These are phyloP conservation scores for Petunia axillaris DNA, from an alignment of 257 asterid species.

Conservation along the genomic window DNA sequence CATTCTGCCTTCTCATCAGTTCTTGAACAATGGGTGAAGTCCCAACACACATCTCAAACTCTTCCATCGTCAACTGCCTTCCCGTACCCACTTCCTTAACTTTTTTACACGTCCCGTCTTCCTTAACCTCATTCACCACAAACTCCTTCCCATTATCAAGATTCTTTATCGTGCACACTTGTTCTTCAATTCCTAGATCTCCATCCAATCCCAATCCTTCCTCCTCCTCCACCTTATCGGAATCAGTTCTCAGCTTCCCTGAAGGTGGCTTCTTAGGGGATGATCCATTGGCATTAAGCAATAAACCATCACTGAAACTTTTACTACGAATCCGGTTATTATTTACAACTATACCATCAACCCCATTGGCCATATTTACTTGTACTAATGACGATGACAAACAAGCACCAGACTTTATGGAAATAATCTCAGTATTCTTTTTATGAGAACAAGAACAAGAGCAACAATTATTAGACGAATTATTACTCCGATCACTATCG, in stretches of 20 bases:
- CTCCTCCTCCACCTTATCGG: conserved; percentile 32
- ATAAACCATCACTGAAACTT: conserved; percentile 29
- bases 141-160: conserved; percentile 95
- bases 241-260: conserved; percentile 37
- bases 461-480: conserved; percentile 18
- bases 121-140: conserved; percentile 89
- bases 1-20: conserved; percentile 93
- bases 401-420: conserved; percentile 22
- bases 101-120: conserved; percentile 92
- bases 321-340: conserved; percentile 31
- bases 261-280: conserved; percentile 47
- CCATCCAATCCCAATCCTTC: conserved; percentile 26
- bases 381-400: conserved; percentile 15
- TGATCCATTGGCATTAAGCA: conserved; percentile 33
- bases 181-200: conserved; percentile 40
- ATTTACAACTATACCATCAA: conserved; percentile 37
- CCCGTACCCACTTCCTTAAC: conserved; percentile 93
- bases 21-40: conserved; percentile 97
- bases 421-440: conserved; percentile 22
- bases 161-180: conserved; percentile 76
- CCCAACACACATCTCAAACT: conserved; percentile 90
- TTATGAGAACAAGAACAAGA: background rate
- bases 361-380: conserved; percentile 34
- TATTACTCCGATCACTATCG: conserved; percentile 25
- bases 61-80: conserved; percentile 91